Evolutionary conservation across 108 stramenopile species (phyloP), one percentile per base, ranked within the genome.

Genomic region (Pseudonitzschia multiseries): DNA sequence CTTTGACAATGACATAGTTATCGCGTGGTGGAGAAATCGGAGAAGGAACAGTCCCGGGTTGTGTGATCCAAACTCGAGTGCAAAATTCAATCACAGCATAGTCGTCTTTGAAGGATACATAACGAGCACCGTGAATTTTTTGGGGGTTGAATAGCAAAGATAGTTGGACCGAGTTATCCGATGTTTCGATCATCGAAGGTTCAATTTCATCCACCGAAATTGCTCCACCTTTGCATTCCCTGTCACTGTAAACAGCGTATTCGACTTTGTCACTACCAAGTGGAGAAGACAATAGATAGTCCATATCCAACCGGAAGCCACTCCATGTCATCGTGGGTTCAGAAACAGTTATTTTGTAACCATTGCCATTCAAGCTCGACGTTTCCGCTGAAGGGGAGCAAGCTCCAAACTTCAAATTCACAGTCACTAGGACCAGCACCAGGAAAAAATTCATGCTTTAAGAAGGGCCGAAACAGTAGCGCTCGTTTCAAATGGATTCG

Each of bases 71-170:
- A 21, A 67, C 8, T 28, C 66, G 43, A 40, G 66, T 14, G 24
- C 66, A 67, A 48, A 67, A 5, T 10, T 41, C 46, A 18, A 67
- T 29, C 17, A 31, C 21, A 48, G 66, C 42, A 41, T 26, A 50
- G 21, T 50, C 44, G 43, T 29, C 46, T 22, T 67, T 2, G 24
- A 48, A 24, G 10, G 24, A 22, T 46, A 67, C 44, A 44, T 67
- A 67, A 0, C 46, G 24, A 26, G 66, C 66, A 17, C 46, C 24
- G 46, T 48, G n/a, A 50, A 67, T 65, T 2, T 48, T 48, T n/a
- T 67, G 12, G 17, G 66, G 66, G n/a, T 48, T 67, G 22, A 67
- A 21, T n/a, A 67, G 22, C 9, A 67, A 28, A 22, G 66, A 44
- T 17, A 67, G 36, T n/a, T 41, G 66, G 20, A 67, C 26, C 22